These are phyloP conservation scores for Senna siamea DNA, from an alignment of 306 rosid genomes.

Conservation along the genomic window DNA sequence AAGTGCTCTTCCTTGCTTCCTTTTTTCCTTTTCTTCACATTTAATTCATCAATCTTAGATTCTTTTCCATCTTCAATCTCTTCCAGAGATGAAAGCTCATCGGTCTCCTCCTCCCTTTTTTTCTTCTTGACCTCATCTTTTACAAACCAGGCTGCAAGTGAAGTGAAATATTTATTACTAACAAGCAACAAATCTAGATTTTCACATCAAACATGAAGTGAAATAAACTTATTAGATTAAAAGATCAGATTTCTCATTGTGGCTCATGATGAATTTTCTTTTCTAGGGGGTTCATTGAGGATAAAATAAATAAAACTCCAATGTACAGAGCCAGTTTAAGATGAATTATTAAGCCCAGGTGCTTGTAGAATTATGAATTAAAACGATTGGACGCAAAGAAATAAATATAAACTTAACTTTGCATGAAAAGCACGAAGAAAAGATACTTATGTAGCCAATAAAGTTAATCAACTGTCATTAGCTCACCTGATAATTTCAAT, in stretches of 20 bases:
- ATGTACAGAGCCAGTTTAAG: too few species aligned
- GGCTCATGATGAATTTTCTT: not conserved
- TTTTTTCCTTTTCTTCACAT: slow-evolving; percentile 65
- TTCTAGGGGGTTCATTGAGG: not conserved
- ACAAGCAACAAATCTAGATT: too few species aligned
- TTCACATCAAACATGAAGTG: not conserved
- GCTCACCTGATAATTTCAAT: not conserved
- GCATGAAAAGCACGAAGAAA: not conserved
- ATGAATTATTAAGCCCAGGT: too few species aligned
- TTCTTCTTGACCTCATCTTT: slow-evolving; percentile 45
- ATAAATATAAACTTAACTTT: too few species aligned
- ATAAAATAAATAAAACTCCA: not conserved
- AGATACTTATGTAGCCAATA: not conserved
- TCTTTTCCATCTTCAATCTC: slow-evolving; percentile 37
- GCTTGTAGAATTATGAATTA: not conserved
- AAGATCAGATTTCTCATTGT: too few species aligned
- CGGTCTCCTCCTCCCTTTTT: slow-evolving; percentile 44
- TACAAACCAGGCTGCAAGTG: slow-evolving; percentile 30
- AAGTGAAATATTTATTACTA: too few species aligned
- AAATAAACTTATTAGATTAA: not conserved
- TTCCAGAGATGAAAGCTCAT: slow-evolving; percentile 35
- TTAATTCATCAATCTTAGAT: slow-evolving; percentile 37
- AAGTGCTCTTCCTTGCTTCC: slow-evolving; percentile 45
- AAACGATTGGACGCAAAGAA: not conserved
- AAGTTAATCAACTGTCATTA: too few species aligned